Conservation (phyloP, 2,329 filamentous ascomycete species). For the Pseudocercospora fijiensis region DNA sequence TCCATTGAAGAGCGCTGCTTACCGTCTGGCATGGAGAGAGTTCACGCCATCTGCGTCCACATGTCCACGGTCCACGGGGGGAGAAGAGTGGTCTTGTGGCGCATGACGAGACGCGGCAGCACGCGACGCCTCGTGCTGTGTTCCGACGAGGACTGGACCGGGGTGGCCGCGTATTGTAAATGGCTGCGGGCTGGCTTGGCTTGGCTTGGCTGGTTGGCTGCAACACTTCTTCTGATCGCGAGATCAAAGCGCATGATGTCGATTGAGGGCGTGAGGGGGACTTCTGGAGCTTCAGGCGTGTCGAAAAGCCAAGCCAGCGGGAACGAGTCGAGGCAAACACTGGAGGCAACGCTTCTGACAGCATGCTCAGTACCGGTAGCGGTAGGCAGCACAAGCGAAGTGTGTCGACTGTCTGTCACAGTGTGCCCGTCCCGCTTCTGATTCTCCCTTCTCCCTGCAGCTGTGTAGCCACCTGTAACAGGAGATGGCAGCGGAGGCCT, state of each 20-base stretch:
- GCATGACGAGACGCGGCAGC: neutral
- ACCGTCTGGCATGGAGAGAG: neutral
- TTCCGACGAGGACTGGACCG: neutral
- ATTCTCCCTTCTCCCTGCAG: neutral
- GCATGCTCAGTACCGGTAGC: neutral
- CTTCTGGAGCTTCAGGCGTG: neutral
- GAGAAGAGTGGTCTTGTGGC: neutral
- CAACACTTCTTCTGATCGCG: neutral
- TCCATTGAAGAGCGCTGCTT: neutral
- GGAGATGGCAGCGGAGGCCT: neutral
- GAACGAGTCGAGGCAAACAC: neutral
- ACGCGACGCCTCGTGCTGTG: constrained; percentile 5
- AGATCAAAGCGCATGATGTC: neutral
- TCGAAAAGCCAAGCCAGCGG: neutral
- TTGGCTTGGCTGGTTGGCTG: neutral
- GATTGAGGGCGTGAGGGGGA: neutral
- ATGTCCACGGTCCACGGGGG: neutral
- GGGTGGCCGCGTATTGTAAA: neutral
- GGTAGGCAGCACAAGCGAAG: neutral
- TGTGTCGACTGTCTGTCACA: neutral
- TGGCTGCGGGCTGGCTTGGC: neutral
- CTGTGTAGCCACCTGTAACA: constrained; percentile 2
- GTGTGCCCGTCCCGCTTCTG: neutral
- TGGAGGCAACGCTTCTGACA: neutral
- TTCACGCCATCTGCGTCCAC: neutral